A percentile compares a stretch with the other conserved stretches of the same genome.
Evolutionary conservation across 805 yeast species (phyloP).

Genomic region (Limtongia smithiae): DNA sequence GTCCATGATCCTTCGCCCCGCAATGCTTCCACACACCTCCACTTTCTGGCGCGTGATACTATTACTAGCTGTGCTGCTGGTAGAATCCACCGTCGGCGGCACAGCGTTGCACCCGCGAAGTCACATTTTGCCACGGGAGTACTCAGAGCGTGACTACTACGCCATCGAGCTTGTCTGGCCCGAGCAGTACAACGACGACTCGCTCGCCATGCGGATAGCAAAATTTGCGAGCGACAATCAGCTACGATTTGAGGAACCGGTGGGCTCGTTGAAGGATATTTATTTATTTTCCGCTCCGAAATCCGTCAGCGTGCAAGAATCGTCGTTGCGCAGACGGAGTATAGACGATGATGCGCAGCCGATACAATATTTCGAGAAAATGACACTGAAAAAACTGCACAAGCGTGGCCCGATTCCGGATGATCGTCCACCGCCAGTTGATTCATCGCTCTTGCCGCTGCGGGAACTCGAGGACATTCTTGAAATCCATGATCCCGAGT

Average conservation of each 20-base stretch:
- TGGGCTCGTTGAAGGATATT: slow-evolving; percentile 14
- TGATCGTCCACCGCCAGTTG: slow-evolving; percentile 36
- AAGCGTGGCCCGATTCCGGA: slow-evolving; percentile 12
- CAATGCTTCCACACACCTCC: too few species aligned
- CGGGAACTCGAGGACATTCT: slow-evolving; percentile 43
- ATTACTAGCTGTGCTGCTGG: too few species aligned
- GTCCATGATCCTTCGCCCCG: too few species aligned
- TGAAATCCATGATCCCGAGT: slow-evolving; percentile 77
- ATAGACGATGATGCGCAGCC: not conserved
- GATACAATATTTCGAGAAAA: slow-evolving; percentile 13
- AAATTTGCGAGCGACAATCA: slow-evolving; percentile 12
- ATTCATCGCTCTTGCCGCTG: slow-evolving; percentile 48
- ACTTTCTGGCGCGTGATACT: too few species aligned
- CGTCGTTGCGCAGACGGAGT: slow-evolving; percentile 1
- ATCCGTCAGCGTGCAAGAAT: not conserved
- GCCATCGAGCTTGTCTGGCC: slow-evolving; percentile 29
- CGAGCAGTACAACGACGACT: not conserved
- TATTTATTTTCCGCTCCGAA: slow-evolving; percentile 23
- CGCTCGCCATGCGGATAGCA: not conserved
- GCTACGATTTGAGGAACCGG: slow-evolving; percentile 23
- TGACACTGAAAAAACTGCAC: slow-evolving; percentile 11
- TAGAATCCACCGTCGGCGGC: too few species aligned
- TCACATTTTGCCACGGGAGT: slow-evolving; percentile 29
- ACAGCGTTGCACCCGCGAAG: slow-evolving; percentile 10
- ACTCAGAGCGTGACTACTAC: slow-evolving; percentile 27